A percentile compares a stretch with the other conserved stretches of the same genome.
Conservation (phyloP, 805 yeast species). For the Candida oleophila region DNA sequence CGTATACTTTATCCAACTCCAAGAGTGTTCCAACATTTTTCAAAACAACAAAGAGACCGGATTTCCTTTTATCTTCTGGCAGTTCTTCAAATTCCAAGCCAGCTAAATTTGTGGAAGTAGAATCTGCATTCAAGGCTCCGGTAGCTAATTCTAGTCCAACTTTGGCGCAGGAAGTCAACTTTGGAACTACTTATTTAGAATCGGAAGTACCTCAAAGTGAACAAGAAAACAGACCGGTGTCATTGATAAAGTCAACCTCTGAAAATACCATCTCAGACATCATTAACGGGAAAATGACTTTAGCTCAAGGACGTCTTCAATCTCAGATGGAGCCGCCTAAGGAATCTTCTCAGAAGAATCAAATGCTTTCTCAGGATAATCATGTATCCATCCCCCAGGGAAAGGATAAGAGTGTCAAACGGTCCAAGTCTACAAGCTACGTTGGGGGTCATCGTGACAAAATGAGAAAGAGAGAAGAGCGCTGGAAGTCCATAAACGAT, state of each 20-base stretch:
- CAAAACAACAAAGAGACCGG: neutral
- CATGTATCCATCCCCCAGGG: neutral
- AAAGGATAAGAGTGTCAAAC: constrained; percentile 10
- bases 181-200: neutral
- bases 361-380: neutral
- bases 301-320: neutral
- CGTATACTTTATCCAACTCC: constrained; percentile 7
- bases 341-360: neutral
- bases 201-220: neutral
- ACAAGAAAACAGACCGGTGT: constrained; percentile 3
- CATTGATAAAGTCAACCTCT: constrained; percentile 8
- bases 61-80: neutral
- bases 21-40: constrained; percentile 14
- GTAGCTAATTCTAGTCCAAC: neutral
- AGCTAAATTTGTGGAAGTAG: constrained; percentile 7
- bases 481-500: constrained; percentile 25
- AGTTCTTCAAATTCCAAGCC: neutral
- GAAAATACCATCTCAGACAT: constrained; percentile 3
- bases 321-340: too few relatives aligned
- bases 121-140: constrained; percentile 4
- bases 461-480: constrained; percentile 15
- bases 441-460: constrained; percentile 11
- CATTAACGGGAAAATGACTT: neutral
- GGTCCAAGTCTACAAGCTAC: constrained; percentile 27
- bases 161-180: neutral